Evolutionary conservation across 306 rosid genomes (phyloP).

Genomic region (Gastrolobium bilobum): DNA sequence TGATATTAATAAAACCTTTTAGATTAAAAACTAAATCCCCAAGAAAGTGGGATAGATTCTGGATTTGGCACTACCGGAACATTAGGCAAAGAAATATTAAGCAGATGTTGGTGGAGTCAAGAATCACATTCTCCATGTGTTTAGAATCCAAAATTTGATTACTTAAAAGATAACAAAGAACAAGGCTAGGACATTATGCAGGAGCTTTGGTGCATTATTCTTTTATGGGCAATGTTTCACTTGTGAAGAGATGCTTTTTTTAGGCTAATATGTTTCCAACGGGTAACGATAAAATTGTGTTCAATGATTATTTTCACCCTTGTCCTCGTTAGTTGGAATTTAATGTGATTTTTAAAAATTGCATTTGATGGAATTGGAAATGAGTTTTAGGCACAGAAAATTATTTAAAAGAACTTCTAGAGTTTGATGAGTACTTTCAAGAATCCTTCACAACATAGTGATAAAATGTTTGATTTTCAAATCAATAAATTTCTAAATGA

Average conservation of each 20-base stretch:
- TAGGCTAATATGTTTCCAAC: not conserved
- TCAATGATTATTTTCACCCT: too few relatives aligned
- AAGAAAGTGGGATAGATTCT: conserved; percentile 2
- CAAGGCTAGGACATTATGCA: not conserved
- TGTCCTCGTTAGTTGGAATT: too few relatives aligned
- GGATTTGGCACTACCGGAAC: conserved; percentile 11
- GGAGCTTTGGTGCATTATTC: not conserved
- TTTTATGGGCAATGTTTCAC: not conserved
- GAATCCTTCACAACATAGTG: not conserved
- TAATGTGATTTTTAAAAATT: not conserved
- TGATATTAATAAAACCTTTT: too few relatives aligned
- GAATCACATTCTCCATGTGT: conserved; percentile 50
- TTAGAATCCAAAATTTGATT: not conserved
- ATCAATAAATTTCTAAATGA: not conserved
- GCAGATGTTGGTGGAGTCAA: conserved; percentile 11
- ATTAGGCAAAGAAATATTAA: not conserved
- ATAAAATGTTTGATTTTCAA: conserved; percentile 12
- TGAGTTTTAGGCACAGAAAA: not conserved
- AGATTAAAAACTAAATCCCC: not conserved
- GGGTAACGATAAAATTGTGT: not conserved
- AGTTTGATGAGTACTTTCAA: not conserved
- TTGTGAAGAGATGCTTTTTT: not conserved
- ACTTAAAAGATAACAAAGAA: not conserved
- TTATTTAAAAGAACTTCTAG: not conserved
- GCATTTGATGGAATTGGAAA: not conserved